A percentile compares a stretch with the other conserved stretches of the same genome.
phyloP scores from a whole-genome alignment of 2,329 filamentous ascomycete genomes.

The Microsporum ferrugineum region DNA sequence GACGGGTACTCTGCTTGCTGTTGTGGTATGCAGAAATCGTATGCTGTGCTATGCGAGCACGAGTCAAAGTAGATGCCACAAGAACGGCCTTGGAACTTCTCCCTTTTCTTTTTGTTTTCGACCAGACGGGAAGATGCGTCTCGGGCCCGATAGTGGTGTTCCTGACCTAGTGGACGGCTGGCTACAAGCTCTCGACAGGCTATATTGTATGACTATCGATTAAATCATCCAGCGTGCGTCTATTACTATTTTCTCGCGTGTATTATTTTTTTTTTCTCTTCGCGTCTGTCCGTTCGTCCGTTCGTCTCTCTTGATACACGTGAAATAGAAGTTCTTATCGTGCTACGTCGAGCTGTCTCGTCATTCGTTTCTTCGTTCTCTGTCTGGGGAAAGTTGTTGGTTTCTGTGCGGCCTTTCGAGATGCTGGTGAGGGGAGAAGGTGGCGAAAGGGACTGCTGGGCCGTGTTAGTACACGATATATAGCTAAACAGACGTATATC shows the following conservation, averaged over 20 bases:
- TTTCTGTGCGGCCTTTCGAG: too few species aligned
- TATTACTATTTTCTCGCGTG: not conserved
- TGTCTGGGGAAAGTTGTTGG: not conserved
- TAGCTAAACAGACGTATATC: too few species aligned
- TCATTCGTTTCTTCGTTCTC: not conserved
- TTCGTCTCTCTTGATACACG: not conserved
- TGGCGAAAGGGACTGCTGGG: too few species aligned
- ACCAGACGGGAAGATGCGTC: not conserved
- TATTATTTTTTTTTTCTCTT: not conserved
- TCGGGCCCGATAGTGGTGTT: not conserved
- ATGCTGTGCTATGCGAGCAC: not conserved
- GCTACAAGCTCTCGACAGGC: not conserved
- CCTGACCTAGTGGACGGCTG: not conserved
- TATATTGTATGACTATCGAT: not conserved
- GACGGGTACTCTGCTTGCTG: too few species aligned
- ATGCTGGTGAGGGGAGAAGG: too few species aligned
- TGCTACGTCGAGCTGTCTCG: not conserved
- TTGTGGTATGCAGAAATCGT: not conserved
- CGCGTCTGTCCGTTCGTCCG: too few species aligned
- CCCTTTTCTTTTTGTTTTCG: not conserved
- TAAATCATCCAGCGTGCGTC: not conserved
- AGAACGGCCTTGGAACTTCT: not conserved
- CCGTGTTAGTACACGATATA: too few species aligned
- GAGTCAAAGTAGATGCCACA: not conserved
- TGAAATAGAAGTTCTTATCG: not conserved